Evolutionary conservation across 2,329 filamentous ascomycete genomes (phyloP).

Genomic region (Venturia asperata): DNA sequence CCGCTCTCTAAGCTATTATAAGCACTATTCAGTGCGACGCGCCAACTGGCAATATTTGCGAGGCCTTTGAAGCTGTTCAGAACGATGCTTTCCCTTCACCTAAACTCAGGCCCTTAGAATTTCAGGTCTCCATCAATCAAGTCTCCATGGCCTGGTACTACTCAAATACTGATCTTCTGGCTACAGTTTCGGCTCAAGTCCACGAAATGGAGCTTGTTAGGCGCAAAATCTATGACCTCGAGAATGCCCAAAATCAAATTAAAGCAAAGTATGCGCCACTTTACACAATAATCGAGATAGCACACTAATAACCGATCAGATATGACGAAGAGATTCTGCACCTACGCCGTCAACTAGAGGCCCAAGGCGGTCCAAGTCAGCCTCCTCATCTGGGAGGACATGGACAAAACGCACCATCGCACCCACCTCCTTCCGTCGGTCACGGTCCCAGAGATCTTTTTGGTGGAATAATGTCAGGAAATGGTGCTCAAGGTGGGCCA

Average conservation of each 20-base stretch:
- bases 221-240: conserved; percentile 87
- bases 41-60: neutral
- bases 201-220: conserved; percentile 92
- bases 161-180: conserved; percentile 19
- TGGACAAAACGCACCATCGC: conserved; percentile 68
- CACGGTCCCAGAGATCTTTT: conserved; percentile 87
- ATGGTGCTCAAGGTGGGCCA: conserved; percentile 72
- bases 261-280: conserved; percentile 72
- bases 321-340: conserved; percentile 88
- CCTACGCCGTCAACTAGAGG: conserved; percentile 80
- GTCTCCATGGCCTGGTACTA: conserved; percentile 26
- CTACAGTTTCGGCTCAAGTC: conserved; percentile 76
- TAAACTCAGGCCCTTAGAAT: neutral
- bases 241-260: conserved; percentile 78
- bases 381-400: conserved; percentile 62
- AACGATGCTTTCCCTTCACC: neutral
- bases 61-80: neutral
- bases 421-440: conserved; percentile 78
- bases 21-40: neutral
- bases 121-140: neutral
- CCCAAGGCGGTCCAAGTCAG: conserved; percentile 55
- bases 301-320: conserved; percentile 41
- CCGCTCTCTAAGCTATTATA: neutral
- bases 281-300: neutral
- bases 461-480: conserved; percentile 90